These are phyloP conservation scores for Spizellomyces punctatus DNA, from an alignment of 192 early-diverging fungal species.

Conservation along the genomic window DNA sequence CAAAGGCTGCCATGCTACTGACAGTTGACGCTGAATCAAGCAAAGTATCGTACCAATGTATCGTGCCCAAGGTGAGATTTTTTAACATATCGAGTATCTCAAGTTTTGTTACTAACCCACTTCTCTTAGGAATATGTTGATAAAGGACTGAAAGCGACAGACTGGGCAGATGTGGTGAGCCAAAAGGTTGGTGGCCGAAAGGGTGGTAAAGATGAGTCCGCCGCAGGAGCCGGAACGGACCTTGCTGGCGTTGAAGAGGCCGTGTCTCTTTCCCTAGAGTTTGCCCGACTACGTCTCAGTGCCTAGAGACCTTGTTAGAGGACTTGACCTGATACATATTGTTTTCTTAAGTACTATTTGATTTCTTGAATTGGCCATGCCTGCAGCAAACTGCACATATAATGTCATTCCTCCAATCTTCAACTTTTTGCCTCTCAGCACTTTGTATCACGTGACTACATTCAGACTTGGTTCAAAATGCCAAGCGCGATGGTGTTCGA, in stretches of 20 bases:
- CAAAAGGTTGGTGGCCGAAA: slow-evolving; percentile 86
- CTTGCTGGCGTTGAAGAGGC: slow-evolving; percentile 72
- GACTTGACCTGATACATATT: no score
- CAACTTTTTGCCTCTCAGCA: no score
- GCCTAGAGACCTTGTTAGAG: no score
- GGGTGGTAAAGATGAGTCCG: slow-evolving; percentile 93
- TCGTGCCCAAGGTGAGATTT: slow-evolving; percentile 69
- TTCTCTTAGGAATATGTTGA: slow-evolving; percentile 52
- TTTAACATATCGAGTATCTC: neutral
- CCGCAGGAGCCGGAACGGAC: slow-evolving; percentile 85
- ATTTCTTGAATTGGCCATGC: no score
- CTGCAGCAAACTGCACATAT: no score
- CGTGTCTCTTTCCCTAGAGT: slow-evolving; percentile 69
- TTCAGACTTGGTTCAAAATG: no score
- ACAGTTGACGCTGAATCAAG: slow-evolving; percentile 67
- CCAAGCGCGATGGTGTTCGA: no score
- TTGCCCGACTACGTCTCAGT: slow-evolving; percentile 49
- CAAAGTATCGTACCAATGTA: slow-evolving; percentile 79
- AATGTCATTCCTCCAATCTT: no score
- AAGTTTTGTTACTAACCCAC: neutral
- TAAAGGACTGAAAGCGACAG: slow-evolving; percentile 85
- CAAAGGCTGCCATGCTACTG: slow-evolving; percentile 88
- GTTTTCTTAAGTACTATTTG: no score
- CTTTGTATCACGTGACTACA: no score
- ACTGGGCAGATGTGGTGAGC: slow-evolving; percentile 88